Conservation (phyloP, 192 early-diverging fungal species). For the Phycomyces nitens region DNA sequence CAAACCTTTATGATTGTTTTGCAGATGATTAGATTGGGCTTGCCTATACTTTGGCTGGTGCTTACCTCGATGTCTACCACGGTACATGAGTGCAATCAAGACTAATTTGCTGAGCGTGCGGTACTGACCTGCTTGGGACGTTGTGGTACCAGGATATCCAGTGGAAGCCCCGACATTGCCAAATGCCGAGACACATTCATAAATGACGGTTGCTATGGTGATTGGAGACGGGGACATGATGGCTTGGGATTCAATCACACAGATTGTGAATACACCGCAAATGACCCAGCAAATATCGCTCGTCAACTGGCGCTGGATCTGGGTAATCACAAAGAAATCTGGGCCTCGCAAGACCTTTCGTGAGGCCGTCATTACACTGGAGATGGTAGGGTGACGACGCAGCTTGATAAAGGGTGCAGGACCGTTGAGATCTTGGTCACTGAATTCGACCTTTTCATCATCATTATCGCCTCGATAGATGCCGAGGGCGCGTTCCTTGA, state of each 20-base stretch:
- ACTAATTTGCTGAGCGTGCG: constrained; percentile 31
- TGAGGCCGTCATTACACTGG: constrained; percentile 23
- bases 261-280: constrained; percentile 26
- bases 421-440: background rate
- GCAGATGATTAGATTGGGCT: too few species aligned
- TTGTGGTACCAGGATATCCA: constrained; percentile 24
- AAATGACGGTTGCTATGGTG: constrained; percentile 28
- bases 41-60: background rate
- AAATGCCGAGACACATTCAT: constrained; percentile 38
- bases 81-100: constrained; percentile 29
- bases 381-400: constrained; percentile 17
- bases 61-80: constrained; percentile 34
- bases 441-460: constrained; percentile 14
- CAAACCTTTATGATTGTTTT: constrained; percentile 19
- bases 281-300: constrained; percentile 36
- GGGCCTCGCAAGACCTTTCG: constrained; percentile 22
- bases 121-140: constrained; percentile 24
- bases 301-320: constrained; percentile 35
- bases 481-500: constrained; percentile 16
- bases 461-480: constrained; percentile 25
- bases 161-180: constrained; percentile 30
- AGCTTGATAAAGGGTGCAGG: constrained; percentile 12
- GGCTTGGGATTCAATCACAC: constrained; percentile 19
- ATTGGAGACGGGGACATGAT: constrained; percentile 27
- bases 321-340: constrained; percentile 37